Conservation (phyloP, 179 eudicot species). For the Patellifolia procumbens region DNA sequence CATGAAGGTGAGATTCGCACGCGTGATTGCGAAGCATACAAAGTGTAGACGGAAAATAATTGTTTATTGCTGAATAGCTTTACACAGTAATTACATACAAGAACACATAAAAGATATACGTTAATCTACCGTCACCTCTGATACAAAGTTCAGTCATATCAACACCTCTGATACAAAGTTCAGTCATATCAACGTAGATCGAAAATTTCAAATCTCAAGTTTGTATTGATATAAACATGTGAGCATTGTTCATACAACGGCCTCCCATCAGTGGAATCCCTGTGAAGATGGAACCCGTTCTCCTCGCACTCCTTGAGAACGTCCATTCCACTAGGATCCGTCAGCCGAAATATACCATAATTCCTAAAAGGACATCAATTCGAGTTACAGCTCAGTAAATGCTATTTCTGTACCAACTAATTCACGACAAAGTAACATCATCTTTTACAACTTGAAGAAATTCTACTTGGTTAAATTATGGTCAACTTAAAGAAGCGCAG, state of each 20-base stretch:
- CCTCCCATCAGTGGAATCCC: conserved; percentile 50
- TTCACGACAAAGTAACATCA: neutral
- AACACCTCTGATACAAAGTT: too few species aligned
- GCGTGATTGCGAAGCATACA: conserved; percentile 3
- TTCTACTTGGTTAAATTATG: too few species aligned
- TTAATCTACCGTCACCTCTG: too few species aligned
- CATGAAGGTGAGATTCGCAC: conserved; percentile 15
- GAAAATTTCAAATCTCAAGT: conserved; percentile 62
- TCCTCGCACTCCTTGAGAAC: conserved; percentile 57
- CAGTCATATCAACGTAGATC: conserved; percentile 50
- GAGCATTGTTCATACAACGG: conserved; percentile 66
- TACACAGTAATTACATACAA: too few species aligned
- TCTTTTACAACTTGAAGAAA: neutral
- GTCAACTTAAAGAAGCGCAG: too few species aligned
- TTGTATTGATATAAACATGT: conserved; percentile 62
- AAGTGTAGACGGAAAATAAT: too few species aligned
- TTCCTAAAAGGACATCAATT: conserved; percentile 38
- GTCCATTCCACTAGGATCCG: conserved; percentile 57
- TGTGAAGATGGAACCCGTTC: conserved; percentile 60
- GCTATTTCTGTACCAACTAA: neutral
- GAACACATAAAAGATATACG: too few species aligned
- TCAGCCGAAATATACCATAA: conserved; percentile 57
- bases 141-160: too few species aligned
- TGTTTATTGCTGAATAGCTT: too few species aligned
- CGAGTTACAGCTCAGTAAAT: conserved; percentile 3